phyloP scores from a whole-genome alignment of 2,329 filamentous ascomycete genomes.

The Nothomitra cinnamomea region DNA sequence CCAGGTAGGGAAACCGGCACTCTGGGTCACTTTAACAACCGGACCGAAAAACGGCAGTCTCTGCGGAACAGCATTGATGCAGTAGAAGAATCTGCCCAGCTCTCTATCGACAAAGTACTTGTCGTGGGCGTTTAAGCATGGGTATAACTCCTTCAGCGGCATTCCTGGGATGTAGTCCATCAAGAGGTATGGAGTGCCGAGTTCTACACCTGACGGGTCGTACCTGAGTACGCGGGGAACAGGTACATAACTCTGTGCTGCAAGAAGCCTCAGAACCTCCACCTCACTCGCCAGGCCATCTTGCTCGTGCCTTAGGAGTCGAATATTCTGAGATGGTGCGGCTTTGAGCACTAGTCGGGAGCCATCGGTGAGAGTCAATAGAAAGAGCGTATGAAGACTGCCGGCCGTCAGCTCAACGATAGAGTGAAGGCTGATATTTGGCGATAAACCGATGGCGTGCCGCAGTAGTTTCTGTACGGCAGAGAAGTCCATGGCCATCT shows the following conservation, averaged over 20 bases:
- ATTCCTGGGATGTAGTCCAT: conserved; percentile 4
- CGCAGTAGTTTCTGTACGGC: background rate
- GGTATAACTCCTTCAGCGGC: conserved; percentile 1
- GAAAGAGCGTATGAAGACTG: background rate
- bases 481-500: background rate
- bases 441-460: background rate
- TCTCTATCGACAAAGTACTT: background rate
- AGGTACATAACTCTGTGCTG: conserved; percentile 14
- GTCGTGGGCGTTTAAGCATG: background rate
- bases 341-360: conserved; percentile 22
- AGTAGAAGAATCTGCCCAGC: background rate
- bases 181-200: conserved; percentile 9
- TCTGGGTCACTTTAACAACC: conserved; percentile 28
- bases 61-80: background rate
- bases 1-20: conserved; percentile 33
- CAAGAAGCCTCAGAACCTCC: conserved; percentile 21
- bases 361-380: conserved; percentile 9
- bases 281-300: conserved; percentile 24
- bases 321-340: conserved; percentile 18
- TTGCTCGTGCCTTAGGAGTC: conserved; percentile 24
- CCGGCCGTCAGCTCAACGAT: background rate
- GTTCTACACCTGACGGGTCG: conserved; percentile 15
- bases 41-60: conserved; percentile 27
- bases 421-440: background rate
- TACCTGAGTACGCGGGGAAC: conserved; percentile 24